Conservation (phyloP, 495 filamentous ascomycete species). For the Daldinia bambusicola region DNA sequence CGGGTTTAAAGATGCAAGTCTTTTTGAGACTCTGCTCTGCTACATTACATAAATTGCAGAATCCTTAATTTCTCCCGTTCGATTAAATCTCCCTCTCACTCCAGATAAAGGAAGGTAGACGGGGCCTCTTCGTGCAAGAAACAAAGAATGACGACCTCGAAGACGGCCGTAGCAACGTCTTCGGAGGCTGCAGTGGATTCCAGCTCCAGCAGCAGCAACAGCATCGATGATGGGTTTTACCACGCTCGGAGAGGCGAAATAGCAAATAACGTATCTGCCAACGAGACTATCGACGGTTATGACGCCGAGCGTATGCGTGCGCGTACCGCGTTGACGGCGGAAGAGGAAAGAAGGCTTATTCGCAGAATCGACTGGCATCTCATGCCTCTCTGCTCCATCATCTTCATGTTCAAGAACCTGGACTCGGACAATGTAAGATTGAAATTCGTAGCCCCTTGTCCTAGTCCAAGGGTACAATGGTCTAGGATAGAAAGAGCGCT, state of each 20-base stretch:
- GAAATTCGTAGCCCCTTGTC: too few relatives aligned
- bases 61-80: neutral
- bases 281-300: constrained; percentile 52
- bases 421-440: constrained; percentile 55
- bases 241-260: constrained; percentile 41
- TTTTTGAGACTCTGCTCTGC: neutral
- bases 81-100: neutral
- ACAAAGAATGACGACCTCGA: constrained; percentile 32
- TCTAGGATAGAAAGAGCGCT: neutral
- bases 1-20: neutral
- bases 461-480: too few relatives aligned
- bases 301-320: constrained; percentile 56
- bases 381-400: constrained; percentile 55
- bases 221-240: constrained; percentile 41
- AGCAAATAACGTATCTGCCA: constrained; percentile 25
- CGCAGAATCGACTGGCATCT: constrained; percentile 59
- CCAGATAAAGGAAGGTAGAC: neutral
- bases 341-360: constrained; percentile 57
- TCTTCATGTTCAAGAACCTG: constrained; percentile 59
- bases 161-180: constrained; percentile 41
- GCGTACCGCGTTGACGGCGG: constrained; percentile 50
- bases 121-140: neutral
- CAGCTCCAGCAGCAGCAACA: constrained; percentile 26
- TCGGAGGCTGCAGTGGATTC: constrained; percentile 28
- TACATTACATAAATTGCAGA: neutral